These are phyloP conservation scores for Pyrus hybrid DNA, from an alignment of 331 rosid genomes.

Conservation along the genomic window DNA sequence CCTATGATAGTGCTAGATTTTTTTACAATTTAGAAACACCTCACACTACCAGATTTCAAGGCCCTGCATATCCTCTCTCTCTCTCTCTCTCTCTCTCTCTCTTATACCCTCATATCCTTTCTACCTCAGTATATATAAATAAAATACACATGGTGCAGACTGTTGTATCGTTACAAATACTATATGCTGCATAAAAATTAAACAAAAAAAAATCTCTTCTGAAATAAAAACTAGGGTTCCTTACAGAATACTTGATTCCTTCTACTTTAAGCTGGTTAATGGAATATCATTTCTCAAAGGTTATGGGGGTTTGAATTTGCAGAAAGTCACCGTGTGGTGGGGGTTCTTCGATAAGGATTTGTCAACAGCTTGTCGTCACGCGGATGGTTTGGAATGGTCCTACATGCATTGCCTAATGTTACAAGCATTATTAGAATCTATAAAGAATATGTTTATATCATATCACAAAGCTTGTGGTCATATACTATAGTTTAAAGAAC, in stretches of 20 bases:
- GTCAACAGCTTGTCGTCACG: constrained; percentile 37
- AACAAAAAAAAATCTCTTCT: no score
- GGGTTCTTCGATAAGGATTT: constrained; percentile 30
- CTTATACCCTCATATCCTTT: no score
- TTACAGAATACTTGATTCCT: constrained; percentile 36
- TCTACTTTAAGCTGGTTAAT: constrained; percentile 13
- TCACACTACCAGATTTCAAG: constrained; percentile 33
- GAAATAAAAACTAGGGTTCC: constrained; percentile 6
- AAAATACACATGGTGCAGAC: constrained; percentile 53
- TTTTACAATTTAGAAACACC: constrained; percentile 4
- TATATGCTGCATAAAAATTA: not conserved
- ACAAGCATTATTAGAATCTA: not conserved
- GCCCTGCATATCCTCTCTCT: constrained; percentile 17
- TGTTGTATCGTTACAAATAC: constrained; percentile 27
- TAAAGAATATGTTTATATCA: not conserved
- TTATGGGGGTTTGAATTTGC: constrained; percentile 8
- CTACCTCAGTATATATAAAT: not conserved
- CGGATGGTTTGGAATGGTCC: not conserved
- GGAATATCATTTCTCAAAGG: constrained; percentile 1
- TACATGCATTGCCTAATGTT: not conserved
- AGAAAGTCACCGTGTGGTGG: constrained; percentile 20
- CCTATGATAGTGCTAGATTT: constrained; percentile 39
- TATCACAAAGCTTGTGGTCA: not conserved
- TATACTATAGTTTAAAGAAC: not conserved
- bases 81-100: not conserved